phyloP scores from a whole-genome alignment of 106 monocot genomes.

The Alisma plantagoaquatica region DNA sequence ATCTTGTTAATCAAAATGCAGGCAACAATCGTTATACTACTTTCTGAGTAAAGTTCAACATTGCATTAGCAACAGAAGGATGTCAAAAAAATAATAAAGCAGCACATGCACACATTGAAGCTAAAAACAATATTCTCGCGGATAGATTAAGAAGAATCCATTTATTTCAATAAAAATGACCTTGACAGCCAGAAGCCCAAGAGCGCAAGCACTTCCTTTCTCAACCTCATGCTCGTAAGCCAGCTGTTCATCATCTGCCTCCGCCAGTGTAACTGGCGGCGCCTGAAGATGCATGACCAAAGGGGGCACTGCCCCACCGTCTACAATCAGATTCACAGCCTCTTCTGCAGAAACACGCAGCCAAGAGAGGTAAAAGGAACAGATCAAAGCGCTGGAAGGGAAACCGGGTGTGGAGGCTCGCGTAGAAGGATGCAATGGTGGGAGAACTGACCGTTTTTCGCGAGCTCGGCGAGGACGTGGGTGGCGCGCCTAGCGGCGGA shows the following conservation, averaged over 20 bases:
- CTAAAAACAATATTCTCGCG: no score
- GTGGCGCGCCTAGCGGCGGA: constrained; percentile 69
- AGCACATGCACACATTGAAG: no score
- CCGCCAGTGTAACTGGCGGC: constrained; percentile 16
- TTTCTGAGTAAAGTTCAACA: no score
- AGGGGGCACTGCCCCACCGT: constrained; percentile 75
- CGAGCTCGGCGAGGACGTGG: constrained; percentile 80
- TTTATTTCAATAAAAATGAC: constrained; percentile 22
- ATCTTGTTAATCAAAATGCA: no score
- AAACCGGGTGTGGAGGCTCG: background rate
- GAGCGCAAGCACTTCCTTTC: constrained; percentile 82
- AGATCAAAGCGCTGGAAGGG: background rate
- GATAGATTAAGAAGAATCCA: no score
- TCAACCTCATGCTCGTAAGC: constrained; percentile 89
- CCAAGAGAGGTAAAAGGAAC: background rate
- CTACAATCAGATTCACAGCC: constrained; percentile 77
- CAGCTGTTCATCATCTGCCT: constrained; percentile 17
- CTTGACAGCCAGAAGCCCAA: constrained; percentile 96
- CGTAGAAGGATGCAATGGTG: background rate
- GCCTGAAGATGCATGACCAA: constrained; percentile 72
- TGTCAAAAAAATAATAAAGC: no score
- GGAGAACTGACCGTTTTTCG: constrained; percentile 75
- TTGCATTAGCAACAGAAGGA: no score
- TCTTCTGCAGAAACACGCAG: constrained; percentile 52
- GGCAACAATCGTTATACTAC: no score